Percentiles rank a stretch among this genome's conserved stretches.
These are phyloP conservation scores for Fusarium abutilonis DNA, from an alignment of 2,329 filamentous ascomycete genomes.

Conservation along the genomic window DNA sequence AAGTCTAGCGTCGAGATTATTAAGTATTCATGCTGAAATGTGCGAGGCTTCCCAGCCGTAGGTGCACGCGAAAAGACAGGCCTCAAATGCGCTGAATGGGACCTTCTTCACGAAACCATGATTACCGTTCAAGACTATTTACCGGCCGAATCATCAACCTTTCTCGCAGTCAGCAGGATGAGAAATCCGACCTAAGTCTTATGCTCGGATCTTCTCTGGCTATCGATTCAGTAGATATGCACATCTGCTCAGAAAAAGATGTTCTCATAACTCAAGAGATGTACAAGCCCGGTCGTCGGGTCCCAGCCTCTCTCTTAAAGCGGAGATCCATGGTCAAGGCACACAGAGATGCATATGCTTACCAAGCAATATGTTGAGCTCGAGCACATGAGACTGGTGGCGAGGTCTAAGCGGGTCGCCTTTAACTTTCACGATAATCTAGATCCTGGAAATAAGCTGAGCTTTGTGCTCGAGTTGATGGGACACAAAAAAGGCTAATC, in stretches of 20 bases:
- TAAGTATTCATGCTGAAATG: neutral
- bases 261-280: conserved; percentile 54
- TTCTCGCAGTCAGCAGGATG: conserved; percentile 45
- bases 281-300: conserved; percentile 50
- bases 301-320: conserved; percentile 53
- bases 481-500: conserved; percentile 56
- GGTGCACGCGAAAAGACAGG: conserved; percentile 57
- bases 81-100: conserved; percentile 54
- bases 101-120: conserved; percentile 55
- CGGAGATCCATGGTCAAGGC: conserved; percentile 48
- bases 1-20: fast-evolving
- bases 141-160: conserved; percentile 40
- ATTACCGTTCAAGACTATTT: conserved; percentile 57
- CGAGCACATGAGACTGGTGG: conserved; percentile 49
- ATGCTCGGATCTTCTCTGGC: conserved; percentile 59
- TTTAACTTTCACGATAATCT: conserved; percentile 49
- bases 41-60: conserved; percentile 56
- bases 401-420: conserved; percentile 51
- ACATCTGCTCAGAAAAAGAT: conserved; percentile 52
- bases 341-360: too few relatives aligned
- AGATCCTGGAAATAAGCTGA: conserved; percentile 41
- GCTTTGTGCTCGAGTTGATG: conserved; percentile 59
- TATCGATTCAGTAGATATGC: conserved; percentile 49
- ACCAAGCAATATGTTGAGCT: too few relatives aligned
- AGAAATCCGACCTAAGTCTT: conserved; percentile 53